These are phyloP conservation scores for Alternaria arborescens DNA, from an alignment of 2,329 filamentous ascomycete genomes.

Conservation along the genomic window DNA sequence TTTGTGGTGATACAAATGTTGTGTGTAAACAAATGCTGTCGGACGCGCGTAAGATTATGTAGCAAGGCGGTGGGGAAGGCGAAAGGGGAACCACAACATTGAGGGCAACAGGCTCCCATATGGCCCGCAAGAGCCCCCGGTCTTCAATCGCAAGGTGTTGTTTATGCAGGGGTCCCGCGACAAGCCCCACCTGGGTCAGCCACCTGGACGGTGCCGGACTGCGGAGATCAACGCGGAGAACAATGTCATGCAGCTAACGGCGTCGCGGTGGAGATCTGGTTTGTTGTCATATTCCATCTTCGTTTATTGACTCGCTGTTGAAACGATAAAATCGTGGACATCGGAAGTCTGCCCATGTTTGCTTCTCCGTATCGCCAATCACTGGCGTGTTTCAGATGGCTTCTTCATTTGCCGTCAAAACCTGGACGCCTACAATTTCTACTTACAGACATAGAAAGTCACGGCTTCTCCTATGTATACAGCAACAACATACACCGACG, in stretches of 20 bases:
- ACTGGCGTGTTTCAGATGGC: conserved; percentile 17
- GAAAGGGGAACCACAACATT: conserved; percentile 21
- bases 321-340: neutral
- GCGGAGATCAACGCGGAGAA: conserved; percentile 22
- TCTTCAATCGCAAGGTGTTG: conserved; percentile 15
- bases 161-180: conserved; percentile 20
- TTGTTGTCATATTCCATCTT: neutral
- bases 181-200: conserved; percentile 16
- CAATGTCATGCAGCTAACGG: conserved; percentile 17
- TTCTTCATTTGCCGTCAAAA: conserved; percentile 3
- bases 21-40: conserved; percentile 23
- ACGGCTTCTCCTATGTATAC: neutral
- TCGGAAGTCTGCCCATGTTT: neutral
- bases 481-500: neutral
- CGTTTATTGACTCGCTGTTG: neutral
- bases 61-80: conserved; percentile 16
- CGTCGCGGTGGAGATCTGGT: conserved; percentile 3
- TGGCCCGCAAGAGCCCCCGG: conserved; percentile 15
- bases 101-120: conserved; percentile 11
- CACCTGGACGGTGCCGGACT: conserved; percentile 15
- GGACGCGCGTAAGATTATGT: conserved; percentile 14
- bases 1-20: conserved; percentile 13
- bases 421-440: conserved; percentile 1
- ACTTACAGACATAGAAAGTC: neutral
- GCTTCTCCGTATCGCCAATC: conserved; percentile 3